These are phyloP conservation scores for Aureobasidium sp. DNA, from an alignment of 2,329 filamentous ascomycete genomes.

Conservation along the genomic window DNA sequence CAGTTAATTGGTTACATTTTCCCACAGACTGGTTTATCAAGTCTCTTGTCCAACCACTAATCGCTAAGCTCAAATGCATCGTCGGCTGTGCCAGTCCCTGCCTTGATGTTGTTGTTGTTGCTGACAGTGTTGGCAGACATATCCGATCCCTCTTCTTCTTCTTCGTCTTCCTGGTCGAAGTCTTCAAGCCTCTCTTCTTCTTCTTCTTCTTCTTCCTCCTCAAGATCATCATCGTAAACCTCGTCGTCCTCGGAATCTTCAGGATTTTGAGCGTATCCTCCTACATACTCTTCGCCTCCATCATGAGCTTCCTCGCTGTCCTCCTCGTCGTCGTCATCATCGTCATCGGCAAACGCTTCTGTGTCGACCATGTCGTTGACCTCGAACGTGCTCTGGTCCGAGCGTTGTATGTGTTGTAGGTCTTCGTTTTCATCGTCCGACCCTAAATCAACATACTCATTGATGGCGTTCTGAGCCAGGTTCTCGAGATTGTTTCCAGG, in stretches of 20 bases:
- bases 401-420: background rate
- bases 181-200: background rate
- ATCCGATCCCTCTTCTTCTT: background rate
- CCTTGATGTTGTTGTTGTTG: constrained; percentile 14
- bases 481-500: background rate
- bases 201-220: constrained; percentile 8
- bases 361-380: background rate
- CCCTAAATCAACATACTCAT: background rate
- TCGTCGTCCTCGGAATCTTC: constrained; percentile 9
- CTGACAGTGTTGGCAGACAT: background rate
- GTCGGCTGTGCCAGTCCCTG: constrained; percentile 16
- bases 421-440: background rate
- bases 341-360: background rate
- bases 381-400: background rate
- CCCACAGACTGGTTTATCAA: background rate
- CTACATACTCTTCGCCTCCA: background rate
- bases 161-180: constrained; percentile 6
- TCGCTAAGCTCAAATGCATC: constrained; percentile 18
- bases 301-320: background rate
- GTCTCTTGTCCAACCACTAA: constrained; percentile 4
- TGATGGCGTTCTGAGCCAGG: background rate
- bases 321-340: background rate
- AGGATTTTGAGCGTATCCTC: background rate
- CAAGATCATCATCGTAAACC: background rate
- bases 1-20: background rate